Evolutionary conservation across 2,329 filamentous ascomycete species (phyloP), one percentile per base, ranked within the genome.

Genomic region (Beauveria scarabaeidicola): DNA sequence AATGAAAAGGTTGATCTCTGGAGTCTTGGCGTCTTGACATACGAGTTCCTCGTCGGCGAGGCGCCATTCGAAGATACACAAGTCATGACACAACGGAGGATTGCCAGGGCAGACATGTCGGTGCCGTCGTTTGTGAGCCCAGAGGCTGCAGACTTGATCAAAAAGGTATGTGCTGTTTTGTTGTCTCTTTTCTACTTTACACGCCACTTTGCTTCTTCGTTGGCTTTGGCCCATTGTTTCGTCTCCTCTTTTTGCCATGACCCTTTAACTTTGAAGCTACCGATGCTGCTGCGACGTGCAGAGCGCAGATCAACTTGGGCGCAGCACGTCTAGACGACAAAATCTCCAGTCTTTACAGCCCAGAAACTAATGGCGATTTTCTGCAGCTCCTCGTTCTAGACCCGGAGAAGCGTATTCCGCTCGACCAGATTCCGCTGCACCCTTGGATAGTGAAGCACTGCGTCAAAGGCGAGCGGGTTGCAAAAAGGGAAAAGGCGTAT

Each of bases 401-500:
- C 69, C 94, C 94, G 0, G 91, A 96, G 69, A 96, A 96, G 80
- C 82, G 94, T 64, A 89, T 99, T 66, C 84, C 91, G 3, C 83
- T 99, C 11, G 91, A 96, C 17, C 87, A 96, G 61, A 88, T 97
- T 41, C 87, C 93, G 73, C 81, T 81, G 56, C 94, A 97, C 72
- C 93, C 94, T 19, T 99, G 94, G 94, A 96, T 99, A 68, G 73
- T 97, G 66, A 97, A 97, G 79, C 90, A 97, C 74, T 97, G 93
- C 72, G 81, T 88, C 64, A 85, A 83, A 74, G 79, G 80, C n/a
- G 79, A 82, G 69, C 74, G 79, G 58, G 77, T 77, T 6, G 66
- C 75, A 41, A 81, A 78, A 69, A 77, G 77, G 61, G 82, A 83
- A 65, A 80, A 75, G 70, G 68, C 69, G 58, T 58, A 46, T 9